Percentiles rank a stretch among this genome's conserved stretches.
Conservation (phyloP, 495 filamentous ascomycete genomes). For the Talaromyces proteolyticus region DNA sequence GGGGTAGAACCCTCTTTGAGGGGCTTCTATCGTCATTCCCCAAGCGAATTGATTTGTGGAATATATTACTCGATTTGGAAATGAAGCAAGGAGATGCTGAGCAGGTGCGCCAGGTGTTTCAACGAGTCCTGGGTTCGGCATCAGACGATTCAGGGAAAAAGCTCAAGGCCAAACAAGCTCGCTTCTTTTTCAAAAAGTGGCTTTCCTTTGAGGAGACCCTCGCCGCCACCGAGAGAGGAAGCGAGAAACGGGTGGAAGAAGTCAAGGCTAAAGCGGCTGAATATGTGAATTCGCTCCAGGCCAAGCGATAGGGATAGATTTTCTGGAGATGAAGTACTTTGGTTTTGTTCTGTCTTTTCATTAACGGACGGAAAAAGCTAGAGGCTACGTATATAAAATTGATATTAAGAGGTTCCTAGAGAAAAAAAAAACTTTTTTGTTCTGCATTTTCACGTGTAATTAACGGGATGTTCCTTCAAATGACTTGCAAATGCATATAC, state of each 20-base stretch:
- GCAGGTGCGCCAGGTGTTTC: slow-evolving; percentile 68
- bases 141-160: slow-evolving; percentile 24
- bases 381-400: too few species aligned
- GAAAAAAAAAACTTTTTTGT: too few species aligned
- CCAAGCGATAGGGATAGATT: slow-evolving; percentile 19
- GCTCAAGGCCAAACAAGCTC: slow-evolving; percentile 66
- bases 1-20: slow-evolving; percentile 92
- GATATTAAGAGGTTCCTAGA: too few species aligned
- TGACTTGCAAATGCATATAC: too few species aligned
- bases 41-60: slow-evolving; percentile 89
- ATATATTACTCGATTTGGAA: slow-evolving; percentile 83
- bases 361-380: neutral
- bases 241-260: slow-evolving; percentile 62
- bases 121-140: slow-evolving; percentile 54
- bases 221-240: slow-evolving; percentile 42
- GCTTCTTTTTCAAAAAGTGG: slow-evolving; percentile 82
- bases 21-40: slow-evolving; percentile 76
- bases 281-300: slow-evolving; percentile 53
- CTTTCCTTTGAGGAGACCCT: slow-evolving; percentile 68
- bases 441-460: too few species aligned
- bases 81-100: slow-evolving; percentile 58
- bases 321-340: neutral
- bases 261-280: slow-evolving; percentile 71
- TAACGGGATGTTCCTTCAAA: too few species aligned
- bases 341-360: too few species aligned